Percentiles rank a stretch among this genome's conserved stretches.
Conservation (phyloP, 108 stramenopile species). For the Nannochloropsis gaditana region DNA sequence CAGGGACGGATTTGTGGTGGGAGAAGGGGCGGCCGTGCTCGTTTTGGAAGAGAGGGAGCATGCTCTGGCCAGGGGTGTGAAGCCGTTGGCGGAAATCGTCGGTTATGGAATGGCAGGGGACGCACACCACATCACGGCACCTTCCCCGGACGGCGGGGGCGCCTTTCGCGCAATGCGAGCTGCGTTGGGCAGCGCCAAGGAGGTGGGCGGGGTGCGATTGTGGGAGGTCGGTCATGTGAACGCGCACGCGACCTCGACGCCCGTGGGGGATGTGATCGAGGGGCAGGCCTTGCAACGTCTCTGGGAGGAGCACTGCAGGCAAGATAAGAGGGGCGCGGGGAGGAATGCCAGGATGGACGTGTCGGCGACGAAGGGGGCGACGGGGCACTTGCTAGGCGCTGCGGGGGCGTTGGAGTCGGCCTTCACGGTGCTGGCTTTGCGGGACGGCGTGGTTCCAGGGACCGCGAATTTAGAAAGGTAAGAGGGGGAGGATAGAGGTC, state of each 20-base stretch:
- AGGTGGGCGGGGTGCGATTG: background rate
- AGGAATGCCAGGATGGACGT: slow-evolving; percentile 44
- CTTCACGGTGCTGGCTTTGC: slow-evolving; percentile 67
- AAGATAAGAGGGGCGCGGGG: background rate
- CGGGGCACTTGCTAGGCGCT: slow-evolving; percentile 91
- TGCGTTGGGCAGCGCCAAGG: slow-evolving; percentile 65
- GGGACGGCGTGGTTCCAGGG: slow-evolving; percentile 63
- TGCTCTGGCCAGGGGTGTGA: slow-evolving; percentile 78
- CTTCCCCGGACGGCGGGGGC: slow-evolving; percentile 72
- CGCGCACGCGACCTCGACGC: slow-evolving; percentile 95
- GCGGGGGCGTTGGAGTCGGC: slow-evolving; percentile 83
- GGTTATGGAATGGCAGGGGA: slow-evolving; percentile 94
- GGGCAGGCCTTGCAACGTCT: slow-evolving; percentile 63
- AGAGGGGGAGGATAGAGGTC: slow-evolving; percentile 69
- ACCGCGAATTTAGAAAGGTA: slow-evolving; percentile 76
- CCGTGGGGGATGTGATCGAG: slow-evolving; percentile 86
- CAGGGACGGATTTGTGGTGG: slow-evolving; percentile 93
- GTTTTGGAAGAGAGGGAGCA: slow-evolving; percentile 78
- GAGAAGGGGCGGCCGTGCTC: slow-evolving; percentile 92
- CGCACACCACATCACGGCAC: slow-evolving; percentile 80
- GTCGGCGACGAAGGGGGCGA: slow-evolving; percentile 87
- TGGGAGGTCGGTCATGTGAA: slow-evolving; percentile 79
- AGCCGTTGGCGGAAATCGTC: slow-evolving; percentile 80
- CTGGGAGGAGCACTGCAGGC: slow-evolving; percentile 31
- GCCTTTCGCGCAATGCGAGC: slow-evolving; percentile 71